Base-by-base conservation (phyloP, 768 basidiomycete species). In the Russula ochroleuca region DNA sequence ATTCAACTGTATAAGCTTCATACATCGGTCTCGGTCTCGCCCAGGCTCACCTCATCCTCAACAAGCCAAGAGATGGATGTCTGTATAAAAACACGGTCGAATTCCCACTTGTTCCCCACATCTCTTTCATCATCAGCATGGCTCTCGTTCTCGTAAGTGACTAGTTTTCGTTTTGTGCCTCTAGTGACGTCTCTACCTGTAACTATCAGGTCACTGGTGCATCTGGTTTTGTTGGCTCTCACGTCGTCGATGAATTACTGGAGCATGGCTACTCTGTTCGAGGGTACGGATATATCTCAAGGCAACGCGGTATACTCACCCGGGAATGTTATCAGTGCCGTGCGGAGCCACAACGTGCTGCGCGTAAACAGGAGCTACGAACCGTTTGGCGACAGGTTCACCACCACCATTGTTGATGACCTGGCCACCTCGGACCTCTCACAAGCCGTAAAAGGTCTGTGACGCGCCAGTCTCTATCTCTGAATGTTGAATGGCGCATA, bases 191-290 rank as follows among this genome's bases (percentile, higher is more conserved):
- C 43, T 35, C n/a, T 3, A n/a, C n/a, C n/a, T 3, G n/a, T n/a
- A n/a, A n/a, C 19, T 35, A 11, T 43, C 35, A 80, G 77, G 76
- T 80, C 17, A 80, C 79, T 31, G 80, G 79, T 31, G 76, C 75
- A n/a, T 77, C 79, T 25, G 78, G 80, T 33, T 80, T 70, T 53
- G 43, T 70, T 33, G 72, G 70, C 11, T 61, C 69, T 1, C 67
- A 71, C 40, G 64, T 73, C n/a, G 63, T 70, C 19, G 33, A 63
- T 25, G 72, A 78, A 50, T 73, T 82, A 5, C 68, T 83, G 25
- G 68, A 77, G 21, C 71, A 72, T n/a, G 83, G 84, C 1, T 82
- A 80, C 67, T 74, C 72, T 10, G 83, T 85, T 45, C 74, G 79
- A 67, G 84, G 79, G 78, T 73, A 51, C 17, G 68, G 19, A 23